Evolutionary conservation across 371 early-diverging fungal species (phyloP).

Genomic region (Rozella allomycis): DNA sequence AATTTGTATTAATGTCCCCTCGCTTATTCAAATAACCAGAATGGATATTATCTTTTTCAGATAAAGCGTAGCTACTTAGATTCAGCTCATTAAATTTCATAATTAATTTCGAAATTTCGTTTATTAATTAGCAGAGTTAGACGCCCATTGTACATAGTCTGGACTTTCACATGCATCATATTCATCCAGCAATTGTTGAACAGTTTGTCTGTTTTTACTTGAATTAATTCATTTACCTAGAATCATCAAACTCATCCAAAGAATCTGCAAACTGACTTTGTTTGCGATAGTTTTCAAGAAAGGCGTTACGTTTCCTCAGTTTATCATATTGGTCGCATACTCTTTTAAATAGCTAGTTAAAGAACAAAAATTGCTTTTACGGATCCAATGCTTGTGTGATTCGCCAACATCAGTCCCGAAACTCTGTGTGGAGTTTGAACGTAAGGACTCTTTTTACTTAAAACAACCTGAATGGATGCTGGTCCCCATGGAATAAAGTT

Average conservation of each 20-base stretch:
- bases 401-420: conserved; percentile 92
- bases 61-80: too few species aligned
- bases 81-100: too few species aligned
- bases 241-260: conserved; percentile 77
- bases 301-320: conserved; percentile 92
- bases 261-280: conserved; percentile 57
- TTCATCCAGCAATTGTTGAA: conserved; percentile 74
- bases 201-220: too few species aligned
- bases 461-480: conserved; percentile 88
- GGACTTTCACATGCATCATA: conserved; percentile 84
- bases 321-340: conserved; percentile 91
- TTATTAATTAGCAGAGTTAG: too few species aligned
- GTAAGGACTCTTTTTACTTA: conserved; percentile 79
- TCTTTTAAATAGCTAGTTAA: conserved; percentile 57
- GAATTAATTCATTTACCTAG: conserved; percentile 11
- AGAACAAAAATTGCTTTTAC: conserved; percentile 16
- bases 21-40: too few species aligned
- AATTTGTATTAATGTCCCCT: too few species aligned
- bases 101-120: too few species aligned
- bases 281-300: conserved; percentile 84
- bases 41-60: too few species aligned
- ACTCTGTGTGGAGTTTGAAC: conserved; percentile 76
- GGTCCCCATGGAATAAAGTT: conserved; percentile 99
- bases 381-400: conserved; percentile 83
- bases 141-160: conserved; percentile 52